These are phyloP conservation scores for Sphaerulina vaccinii DNA, from an alignment of 2,329 filamentous ascomycete species.

Conservation along the genomic window DNA sequence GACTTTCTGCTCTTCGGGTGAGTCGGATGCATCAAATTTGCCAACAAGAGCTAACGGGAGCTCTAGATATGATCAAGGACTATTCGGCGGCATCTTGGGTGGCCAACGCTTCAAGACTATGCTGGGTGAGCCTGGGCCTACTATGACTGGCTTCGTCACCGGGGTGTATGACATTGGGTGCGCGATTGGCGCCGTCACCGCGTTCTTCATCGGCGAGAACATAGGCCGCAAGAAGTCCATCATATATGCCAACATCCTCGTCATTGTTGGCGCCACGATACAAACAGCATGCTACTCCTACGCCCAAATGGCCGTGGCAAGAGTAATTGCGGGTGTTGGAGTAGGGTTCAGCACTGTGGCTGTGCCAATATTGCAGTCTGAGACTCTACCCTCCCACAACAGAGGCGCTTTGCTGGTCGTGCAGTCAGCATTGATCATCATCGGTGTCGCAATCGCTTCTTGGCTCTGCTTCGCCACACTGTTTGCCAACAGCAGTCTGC, in stretches of 20 bases:
- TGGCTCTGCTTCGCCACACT: conserved; percentile 34
- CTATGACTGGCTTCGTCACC: conserved; percentile 31
- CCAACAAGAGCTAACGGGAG: neutral
- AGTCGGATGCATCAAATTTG: neutral
- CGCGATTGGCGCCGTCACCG: conserved; percentile 29
- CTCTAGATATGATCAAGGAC: conserved; percentile 30
- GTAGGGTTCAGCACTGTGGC: conserved; percentile 34
- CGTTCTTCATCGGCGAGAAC: conserved; percentile 30
- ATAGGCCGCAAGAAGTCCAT: conserved; percentile 31
- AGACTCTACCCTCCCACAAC: conserved; percentile 35
- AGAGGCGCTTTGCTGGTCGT: conserved; percentile 32
- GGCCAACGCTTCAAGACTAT: conserved; percentile 32
- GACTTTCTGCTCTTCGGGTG: conserved; percentile 33
- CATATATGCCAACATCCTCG: conserved; percentile 30
- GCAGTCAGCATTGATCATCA: conserved; percentile 33
- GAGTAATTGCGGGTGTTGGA: conserved; percentile 32
- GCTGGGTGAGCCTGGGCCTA: conserved; percentile 30
- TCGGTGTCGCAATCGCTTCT: conserved; percentile 32
- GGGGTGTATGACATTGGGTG: conserved; percentile 33
- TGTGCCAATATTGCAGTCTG: conserved; percentile 34
- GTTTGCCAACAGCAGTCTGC: conserved; percentile 28
- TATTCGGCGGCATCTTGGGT: conserved; percentile 34
- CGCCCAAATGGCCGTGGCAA: conserved; percentile 29
- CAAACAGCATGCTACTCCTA: conserved; percentile 31
- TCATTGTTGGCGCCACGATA: conserved; percentile 30